Base-by-base conservation (phyloP, 805 yeast genomes). In the Jamesozyma gamospora region DNA sequence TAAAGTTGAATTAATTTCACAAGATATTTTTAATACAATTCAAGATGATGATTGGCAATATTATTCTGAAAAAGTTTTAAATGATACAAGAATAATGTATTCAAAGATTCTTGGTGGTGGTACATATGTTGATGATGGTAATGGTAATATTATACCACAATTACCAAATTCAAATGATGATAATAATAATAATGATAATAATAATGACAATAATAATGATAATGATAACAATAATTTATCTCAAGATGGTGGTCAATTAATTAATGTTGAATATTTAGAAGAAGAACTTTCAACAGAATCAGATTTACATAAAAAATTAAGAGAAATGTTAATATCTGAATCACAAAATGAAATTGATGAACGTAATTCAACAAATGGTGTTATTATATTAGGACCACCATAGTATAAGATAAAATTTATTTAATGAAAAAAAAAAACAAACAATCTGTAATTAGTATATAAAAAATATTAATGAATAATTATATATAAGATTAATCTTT, bases 21-120 rank as follows among this genome's bases (percentile, higher is more conserved):
- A 56, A 2, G 58, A 50, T 28, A 57, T 60, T 3, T 53, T 48
- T 34, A 42, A 41, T 2, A 42, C 46, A 4, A 31, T 61, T 17
- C 44, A 47, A 17, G 47, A 48, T 18, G 41, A 48, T 12, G 46
- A 42, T 8, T 61, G 65, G 65, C 40, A 36, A 13, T 50, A 43
- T 41, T 51, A 56, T 29, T 42, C 58, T 2, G 52, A 56, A 16
- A 58, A 55, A 25, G 51, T 60, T 13, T 41, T 60, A 35, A 51
- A 47, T 41, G 60, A 52, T 39, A 58, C 59, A n/a, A 58, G 60
- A 38, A 41, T 51, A 16, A 59, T 61, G 65, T 60, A 58, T 38
- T 55, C 62, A 7, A 57, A 57, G 36, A 61, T 61, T 19, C 40
- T 61, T 10, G 65, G 65, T 8, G 65, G 65, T 2, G 64, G 62